phyloP scores from a whole-genome alignment of 305 asterid species.

The Fraxinus ornus region DNA sequence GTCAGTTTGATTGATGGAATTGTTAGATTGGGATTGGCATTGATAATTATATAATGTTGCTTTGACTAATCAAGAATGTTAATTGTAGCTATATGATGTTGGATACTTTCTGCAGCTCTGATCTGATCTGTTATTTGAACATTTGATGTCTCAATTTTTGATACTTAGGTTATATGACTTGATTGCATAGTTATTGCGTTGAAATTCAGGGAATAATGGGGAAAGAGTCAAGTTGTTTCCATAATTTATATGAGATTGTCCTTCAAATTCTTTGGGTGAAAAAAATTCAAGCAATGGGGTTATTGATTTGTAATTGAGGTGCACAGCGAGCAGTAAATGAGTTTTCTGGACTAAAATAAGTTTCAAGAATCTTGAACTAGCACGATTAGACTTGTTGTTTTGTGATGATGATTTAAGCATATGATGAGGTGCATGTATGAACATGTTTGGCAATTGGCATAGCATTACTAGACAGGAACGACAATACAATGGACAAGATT shows the following conservation, averaged over 20 bases:
- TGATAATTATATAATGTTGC: not conserved
- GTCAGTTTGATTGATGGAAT: not conserved
- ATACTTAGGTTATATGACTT: not conserved
- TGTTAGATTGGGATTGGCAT: not conserved
- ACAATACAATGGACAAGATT: not conserved
- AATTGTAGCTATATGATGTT: not conserved
- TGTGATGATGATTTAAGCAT: not conserved
- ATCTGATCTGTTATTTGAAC: not conserved
- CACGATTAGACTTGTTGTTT: not conserved
- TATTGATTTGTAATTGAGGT: not conserved
- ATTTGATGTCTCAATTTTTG: not conserved
- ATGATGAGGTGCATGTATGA: not conserved
- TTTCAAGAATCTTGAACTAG: too few relatives aligned
- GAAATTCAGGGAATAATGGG: not conserved
- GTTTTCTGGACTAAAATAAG: not conserved
- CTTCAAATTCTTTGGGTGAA: not conserved
- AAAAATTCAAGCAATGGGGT: not conserved
- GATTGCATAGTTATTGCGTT: not conserved
- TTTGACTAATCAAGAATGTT: not conserved
- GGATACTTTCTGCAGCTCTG: not conserved
- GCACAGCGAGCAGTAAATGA: not conserved
- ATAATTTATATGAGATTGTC: not conserved
- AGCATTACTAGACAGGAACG: not conserved
- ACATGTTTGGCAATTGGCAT: not conserved
- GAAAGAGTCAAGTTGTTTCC: not conserved